Evolutionary conservation across 2,329 filamentous ascomycete species (phyloP).

Genomic region (Talaromyces sp.): DNA sequence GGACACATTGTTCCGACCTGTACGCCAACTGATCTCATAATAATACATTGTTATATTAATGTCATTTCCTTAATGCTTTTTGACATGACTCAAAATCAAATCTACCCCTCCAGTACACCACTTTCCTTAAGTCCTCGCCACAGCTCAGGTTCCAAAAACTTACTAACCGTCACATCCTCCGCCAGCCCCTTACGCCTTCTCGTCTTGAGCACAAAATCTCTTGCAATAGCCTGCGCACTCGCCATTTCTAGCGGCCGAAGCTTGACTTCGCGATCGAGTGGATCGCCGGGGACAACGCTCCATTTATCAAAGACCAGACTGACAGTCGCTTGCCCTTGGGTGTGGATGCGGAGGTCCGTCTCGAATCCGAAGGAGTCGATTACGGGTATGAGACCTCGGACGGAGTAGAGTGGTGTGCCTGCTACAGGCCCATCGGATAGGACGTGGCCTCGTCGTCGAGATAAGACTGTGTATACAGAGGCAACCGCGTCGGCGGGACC

Average conservation of each 20-base stretch:
- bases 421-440: slow-evolving; percentile 90
- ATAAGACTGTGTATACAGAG: slow-evolving; percentile 85
- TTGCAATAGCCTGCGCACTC: slow-evolving; percentile 77
- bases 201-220: slow-evolving; percentile 97
- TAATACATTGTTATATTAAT: background rate
- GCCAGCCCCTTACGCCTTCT: slow-evolving; percentile 86
- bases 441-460: slow-evolving; percentile 83
- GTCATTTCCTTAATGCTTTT: background rate
- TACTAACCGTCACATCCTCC: slow-evolving; percentile 92
- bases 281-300: slow-evolving; percentile 93
- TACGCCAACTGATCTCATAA: slow-evolving; percentile 6
- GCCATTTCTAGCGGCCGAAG: slow-evolving; percentile 82
- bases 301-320: slow-evolving; percentile 92
- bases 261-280: slow-evolving; percentile 79
- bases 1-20: background rate
- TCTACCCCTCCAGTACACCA: slow-evolving; percentile 66
- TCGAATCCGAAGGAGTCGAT: slow-evolving; percentile 98
- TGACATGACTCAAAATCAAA: background rate
- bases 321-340: slow-evolving; percentile 84
- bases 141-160: slow-evolving; percentile 92
- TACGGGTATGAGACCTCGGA: slow-evolving; percentile 85
- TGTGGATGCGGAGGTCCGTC: slow-evolving; percentile 93
- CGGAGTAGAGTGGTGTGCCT: slow-evolving; percentile 87
- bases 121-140: slow-evolving; percentile 84
- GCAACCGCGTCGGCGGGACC: slow-evolving; percentile 85